Conservation (phyloP, 805 yeast genomes). For the Metschnikowia dekortorum region DNA sequence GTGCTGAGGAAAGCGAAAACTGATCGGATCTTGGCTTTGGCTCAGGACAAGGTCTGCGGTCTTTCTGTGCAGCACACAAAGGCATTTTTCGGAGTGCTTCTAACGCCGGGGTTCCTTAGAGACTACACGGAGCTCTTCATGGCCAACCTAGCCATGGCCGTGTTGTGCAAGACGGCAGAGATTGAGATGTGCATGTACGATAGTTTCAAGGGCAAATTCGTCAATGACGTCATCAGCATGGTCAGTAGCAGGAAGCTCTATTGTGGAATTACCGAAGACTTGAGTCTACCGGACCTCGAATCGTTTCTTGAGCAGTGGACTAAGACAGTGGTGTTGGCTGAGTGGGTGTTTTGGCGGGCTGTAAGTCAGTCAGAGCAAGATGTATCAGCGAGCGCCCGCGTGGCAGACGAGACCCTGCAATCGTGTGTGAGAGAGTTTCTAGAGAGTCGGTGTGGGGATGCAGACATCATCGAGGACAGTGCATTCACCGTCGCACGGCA, state of each 20-base stretch:
- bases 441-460: conserved; percentile 7
- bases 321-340: conserved; percentile 20
- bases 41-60: not conserved
- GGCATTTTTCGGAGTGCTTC: conserved; percentile 1
- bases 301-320: conserved; percentile 24
- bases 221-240: conserved; percentile 1
- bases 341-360: conserved; percentile 14
- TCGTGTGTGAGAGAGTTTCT: conserved; percentile 5
- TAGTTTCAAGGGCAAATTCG: not conserved
- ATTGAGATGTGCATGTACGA: not conserved
- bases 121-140: not conserved
- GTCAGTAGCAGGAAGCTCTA: conserved; percentile 4
- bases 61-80: conserved; percentile 3
- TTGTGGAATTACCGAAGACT: conserved; percentile 9
- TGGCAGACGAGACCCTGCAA: conserved; percentile 3
- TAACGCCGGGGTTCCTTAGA: not conserved
- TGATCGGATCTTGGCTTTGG: not conserved
- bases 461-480: conserved; percentile 12
- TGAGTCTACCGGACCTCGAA: conserved; percentile 6
- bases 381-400: not conserved
- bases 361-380: not conserved
- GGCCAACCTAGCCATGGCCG: not conserved
- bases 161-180: not conserved
- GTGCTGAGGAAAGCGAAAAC: not conserved
- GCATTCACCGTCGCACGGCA: conserved; percentile 4